Evolutionary conservation across 2,329 filamentous ascomycete genomes (phyloP).

Genomic region (Ophiostoma populinum): DNA sequence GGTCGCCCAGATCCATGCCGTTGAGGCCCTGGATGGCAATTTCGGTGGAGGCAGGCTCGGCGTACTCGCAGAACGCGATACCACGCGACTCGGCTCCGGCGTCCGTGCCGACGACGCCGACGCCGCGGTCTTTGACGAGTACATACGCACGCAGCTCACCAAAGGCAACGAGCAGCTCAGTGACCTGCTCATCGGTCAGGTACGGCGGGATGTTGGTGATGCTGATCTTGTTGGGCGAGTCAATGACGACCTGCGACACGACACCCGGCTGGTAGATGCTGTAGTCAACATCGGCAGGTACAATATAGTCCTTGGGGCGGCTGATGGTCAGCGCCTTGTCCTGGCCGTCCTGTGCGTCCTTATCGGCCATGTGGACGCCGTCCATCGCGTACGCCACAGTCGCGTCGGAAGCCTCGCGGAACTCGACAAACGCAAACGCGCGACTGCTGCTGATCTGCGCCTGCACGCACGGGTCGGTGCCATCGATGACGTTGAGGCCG

Average conservation of each 20-base stretch:
- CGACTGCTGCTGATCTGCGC: constrained; percentile 67
- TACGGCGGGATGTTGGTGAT: constrained; percentile 79
- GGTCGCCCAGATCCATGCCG: constrained; percentile 82
- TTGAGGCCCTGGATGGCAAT: constrained; percentile 83
- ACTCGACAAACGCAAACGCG: constrained; percentile 76
- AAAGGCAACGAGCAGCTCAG: constrained; percentile 77
- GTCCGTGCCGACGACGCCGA: no score
- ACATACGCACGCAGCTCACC: constrained; percentile 86
- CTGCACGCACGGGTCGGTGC: constrained; percentile 66
- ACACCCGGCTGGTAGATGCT: constrained; percentile 57
- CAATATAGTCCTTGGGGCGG: constrained; percentile 93
- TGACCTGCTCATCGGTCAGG: constrained; percentile 79
- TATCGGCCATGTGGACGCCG: constrained; percentile 60
- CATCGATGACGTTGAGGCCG: constrained; percentile 79
- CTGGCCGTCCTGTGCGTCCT: constrained; percentile 21
- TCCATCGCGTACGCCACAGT: constrained; percentile 84
- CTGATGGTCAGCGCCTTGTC: constrained; percentile 54
- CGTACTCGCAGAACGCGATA: constrained; percentile 92
- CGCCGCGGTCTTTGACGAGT: constrained; percentile 70
- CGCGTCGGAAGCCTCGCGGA: constrained; percentile 71
- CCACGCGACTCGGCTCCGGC: constrained; percentile 85
- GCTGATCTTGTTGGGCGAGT: constrained; percentile 90
- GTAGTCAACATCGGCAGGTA: constrained; percentile 62
- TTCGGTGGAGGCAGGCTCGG: constrained; percentile 58
- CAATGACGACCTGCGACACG: constrained; percentile 65